Conservation (phyloP, 2,329 filamentous ascomycete genomes). For the Talaromyces sp. region DNA sequence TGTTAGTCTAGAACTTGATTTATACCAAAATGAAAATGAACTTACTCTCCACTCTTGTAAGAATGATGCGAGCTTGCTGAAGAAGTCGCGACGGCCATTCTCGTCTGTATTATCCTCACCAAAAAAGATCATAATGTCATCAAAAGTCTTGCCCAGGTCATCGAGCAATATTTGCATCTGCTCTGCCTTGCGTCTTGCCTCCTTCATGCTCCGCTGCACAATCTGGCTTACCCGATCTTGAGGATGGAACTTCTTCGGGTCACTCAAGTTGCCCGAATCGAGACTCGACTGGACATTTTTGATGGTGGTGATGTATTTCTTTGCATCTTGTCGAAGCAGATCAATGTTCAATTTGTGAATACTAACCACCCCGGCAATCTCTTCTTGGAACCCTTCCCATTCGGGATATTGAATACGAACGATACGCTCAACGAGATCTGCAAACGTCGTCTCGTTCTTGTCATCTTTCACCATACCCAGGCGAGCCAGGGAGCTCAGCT, state of each 20-base stretch:
- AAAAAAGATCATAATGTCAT: slow-evolving; percentile 95
- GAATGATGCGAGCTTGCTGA: slow-evolving; percentile 86
- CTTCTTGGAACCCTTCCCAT: slow-evolving; percentile 83
- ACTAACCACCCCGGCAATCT: slow-evolving; percentile 73
- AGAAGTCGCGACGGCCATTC: slow-evolving; percentile 91
- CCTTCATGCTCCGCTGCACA: slow-evolving; percentile 92
- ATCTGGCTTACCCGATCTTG: slow-evolving; percentile 91
- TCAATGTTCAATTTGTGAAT: slow-evolving; percentile 93
- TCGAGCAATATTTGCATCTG: slow-evolving; percentile 92
- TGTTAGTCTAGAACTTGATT: background rate
- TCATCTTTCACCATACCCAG: slow-evolving; percentile 98
- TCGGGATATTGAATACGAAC: slow-evolving; percentile 94
- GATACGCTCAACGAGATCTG: slow-evolving; percentile 92
- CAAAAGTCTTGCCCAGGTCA: slow-evolving; percentile 85
- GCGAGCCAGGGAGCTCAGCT: slow-evolving; percentile 86
- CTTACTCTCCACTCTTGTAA: slow-evolving; percentile 82
- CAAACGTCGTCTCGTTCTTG: slow-evolving; percentile 95
- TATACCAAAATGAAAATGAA: slow-evolving; percentile 9
- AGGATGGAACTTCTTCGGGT: slow-evolving; percentile 96
- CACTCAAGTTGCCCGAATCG: slow-evolving; percentile 89
- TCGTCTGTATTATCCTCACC: slow-evolving; percentile 91
- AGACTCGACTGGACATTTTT: slow-evolving; percentile 88
- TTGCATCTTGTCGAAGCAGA: slow-evolving; percentile 80
- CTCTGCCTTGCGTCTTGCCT: slow-evolving; percentile 89
- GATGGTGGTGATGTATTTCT: slow-evolving; percentile 90